Conservation (phyloP, 2,329 filamentous ascomycete species). For the Ceratocystiopsis sp. region DNA sequence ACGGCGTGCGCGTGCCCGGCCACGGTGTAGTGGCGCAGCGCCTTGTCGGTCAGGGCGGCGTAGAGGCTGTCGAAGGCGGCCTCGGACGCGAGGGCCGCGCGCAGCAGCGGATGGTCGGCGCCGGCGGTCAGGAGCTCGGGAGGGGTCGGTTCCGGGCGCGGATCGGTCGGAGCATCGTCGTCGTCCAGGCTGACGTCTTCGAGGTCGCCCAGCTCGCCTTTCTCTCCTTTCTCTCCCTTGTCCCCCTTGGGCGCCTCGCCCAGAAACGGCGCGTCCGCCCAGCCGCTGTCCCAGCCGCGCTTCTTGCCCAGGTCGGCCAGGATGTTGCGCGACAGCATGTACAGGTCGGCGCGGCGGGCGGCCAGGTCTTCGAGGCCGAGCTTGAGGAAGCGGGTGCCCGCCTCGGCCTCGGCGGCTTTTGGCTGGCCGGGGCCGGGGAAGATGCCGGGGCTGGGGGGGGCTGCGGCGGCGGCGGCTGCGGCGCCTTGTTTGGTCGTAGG, state of each 20-base stretch:
- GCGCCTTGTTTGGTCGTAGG: too few species aligned
- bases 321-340: constrained; percentile 62
- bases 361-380: constrained; percentile 65
- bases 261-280: constrained; percentile 42
- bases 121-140: constrained; percentile 18
- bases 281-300: constrained; percentile 60
- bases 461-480: constrained; percentile 19
- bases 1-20: constrained; percentile 65
- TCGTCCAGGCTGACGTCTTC: constrained; percentile 40
- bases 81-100: constrained; percentile 40
- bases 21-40: constrained; percentile 65
- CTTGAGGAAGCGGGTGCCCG: constrained; percentile 35
- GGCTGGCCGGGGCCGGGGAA: constrained; percentile 32
- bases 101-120: constrained; percentile 38
- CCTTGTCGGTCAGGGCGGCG: constrained; percentile 66
- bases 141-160: constrained; percentile 4
- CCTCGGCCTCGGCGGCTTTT: constrained; percentile 21
- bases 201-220: constrained; percentile 30
- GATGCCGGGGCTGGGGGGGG: constrained; percentile 28
- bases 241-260: too few species aligned
- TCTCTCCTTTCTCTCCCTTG: too few species aligned
- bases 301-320: constrained; percentile 58
- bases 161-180: constrained; percentile 18
- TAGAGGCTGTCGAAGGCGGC: constrained; percentile 51
- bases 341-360: constrained; percentile 66